Percentiles rank a stretch among this genome's conserved stretches.
Conservation (phyloP, 1,139 yeast species). For the Debaryomyces udenii region DNA sequence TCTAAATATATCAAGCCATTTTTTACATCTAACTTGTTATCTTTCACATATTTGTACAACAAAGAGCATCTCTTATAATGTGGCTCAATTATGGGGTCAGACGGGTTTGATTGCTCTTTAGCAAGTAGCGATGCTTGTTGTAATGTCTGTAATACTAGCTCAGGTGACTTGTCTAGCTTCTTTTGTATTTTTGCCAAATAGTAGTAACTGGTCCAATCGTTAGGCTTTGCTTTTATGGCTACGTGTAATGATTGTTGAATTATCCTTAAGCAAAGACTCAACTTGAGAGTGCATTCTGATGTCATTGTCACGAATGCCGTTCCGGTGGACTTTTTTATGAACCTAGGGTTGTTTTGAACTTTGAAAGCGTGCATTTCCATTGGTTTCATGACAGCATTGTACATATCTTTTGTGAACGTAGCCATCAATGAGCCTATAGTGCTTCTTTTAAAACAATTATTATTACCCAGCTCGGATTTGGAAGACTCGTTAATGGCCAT, state of each 20-base stretch:
- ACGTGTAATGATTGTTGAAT: conserved; percentile 45
- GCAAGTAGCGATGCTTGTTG: conserved; percentile 46
- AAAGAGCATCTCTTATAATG: conserved; percentile 66
- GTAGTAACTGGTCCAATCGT: conserved; percentile 67
- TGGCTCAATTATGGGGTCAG: conserved; percentile 72
- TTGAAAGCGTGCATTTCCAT: conserved; percentile 63
- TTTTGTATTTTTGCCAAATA: conserved; percentile 62
- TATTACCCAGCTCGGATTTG: conserved; percentile 21
- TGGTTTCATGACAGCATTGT: conserved; percentile 64
- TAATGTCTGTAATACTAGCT: conserved; percentile 41
- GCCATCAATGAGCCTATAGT: conserved; percentile 56
- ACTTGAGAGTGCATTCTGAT: conserved; percentile 27
- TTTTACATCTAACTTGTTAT: conserved; percentile 31
- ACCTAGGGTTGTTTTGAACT: conserved; percentile 39
- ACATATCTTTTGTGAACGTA: conserved; percentile 61
- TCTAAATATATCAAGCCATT: conserved; percentile 44
- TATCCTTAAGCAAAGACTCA: conserved; percentile 32
- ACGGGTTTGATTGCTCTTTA: conserved; percentile 38
- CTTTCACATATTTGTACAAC: conserved; percentile 57
- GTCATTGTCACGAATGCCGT: conserved; percentile 28
- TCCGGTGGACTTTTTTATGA: conserved; percentile 30
- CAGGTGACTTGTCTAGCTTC: conserved; percentile 41
- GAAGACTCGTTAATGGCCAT: conserved; percentile 68
- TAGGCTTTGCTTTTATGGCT: conserved; percentile 44
- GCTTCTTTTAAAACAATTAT: conserved; percentile 26